These are phyloP conservation scores for Sideroxylon spinosum DNA, from an alignment of 179 eudicot genomes.

Conservation along the genomic window DNA sequence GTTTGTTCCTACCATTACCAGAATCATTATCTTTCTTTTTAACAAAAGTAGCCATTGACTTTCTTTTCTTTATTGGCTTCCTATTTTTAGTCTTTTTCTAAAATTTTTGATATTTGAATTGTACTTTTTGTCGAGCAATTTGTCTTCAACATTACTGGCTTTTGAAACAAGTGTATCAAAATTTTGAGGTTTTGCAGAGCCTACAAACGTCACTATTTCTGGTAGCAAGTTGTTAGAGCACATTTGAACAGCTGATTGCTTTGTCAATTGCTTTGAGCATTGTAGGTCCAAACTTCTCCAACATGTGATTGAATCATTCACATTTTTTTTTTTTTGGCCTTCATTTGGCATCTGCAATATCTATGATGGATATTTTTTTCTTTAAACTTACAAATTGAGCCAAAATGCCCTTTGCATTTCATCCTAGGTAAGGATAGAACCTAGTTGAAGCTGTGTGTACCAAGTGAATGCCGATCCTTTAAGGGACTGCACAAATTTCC, in stretches of 20 bases:
- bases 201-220: background rate
- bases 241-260: background rate
- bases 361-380: too few species aligned
- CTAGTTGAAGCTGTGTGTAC: background rate
- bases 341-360: background rate
- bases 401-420: too few species aligned
- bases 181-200: background rate
- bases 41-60: background rate
- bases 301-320: background rate
- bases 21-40: too few species aligned
- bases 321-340: background rate
- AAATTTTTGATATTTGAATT: background rate
- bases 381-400: too few species aligned
- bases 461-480: background rate
- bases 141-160: background rate
- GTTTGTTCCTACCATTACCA: background rate
- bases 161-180: background rate
- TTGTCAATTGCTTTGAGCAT: background rate
- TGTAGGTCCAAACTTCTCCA: background rate
- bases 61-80: background rate
- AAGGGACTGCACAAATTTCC: background rate
- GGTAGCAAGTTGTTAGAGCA: background rate
- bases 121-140: background rate
- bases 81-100: background rate
- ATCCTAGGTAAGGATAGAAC: background rate